Base-by-base conservation (phyloP, 2,329 filamentous ascomycete species). In the Annulohypoxylon truncatum region DNA sequence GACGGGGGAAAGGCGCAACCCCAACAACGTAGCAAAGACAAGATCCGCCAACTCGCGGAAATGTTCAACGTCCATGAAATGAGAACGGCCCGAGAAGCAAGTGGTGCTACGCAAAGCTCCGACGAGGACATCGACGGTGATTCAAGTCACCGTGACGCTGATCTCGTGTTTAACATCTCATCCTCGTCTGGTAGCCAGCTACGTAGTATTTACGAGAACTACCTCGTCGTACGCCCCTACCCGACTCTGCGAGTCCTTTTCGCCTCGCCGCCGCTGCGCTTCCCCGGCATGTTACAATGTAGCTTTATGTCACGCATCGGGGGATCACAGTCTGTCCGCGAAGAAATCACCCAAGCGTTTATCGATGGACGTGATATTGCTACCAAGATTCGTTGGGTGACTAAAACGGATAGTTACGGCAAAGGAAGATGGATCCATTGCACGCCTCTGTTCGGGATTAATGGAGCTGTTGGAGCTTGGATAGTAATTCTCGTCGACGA, bases 401-500 rank as follows among this genome's bases (percentile, higher is more conserved):
- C 82, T 47, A 80, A 82, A 44, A 61, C 44, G 22, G 82, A 84
- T 31, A 78, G 81, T 15, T 84, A 87, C 54, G 91, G 90, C 0
- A 84, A 90, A 15, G 84, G 85, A 51, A 84, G 90, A 44, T 94
- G 91, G 91, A 90, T 94, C 40, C 91, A 94, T 76, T 92, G 90
- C 74, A 94, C 91, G 20, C 91, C 92, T 2, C 79, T 94, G 2
- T 78, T 92, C 2, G 90, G 90, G 2, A 83, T 84, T 42, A 89
- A 89, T 67, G 89, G 89, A 1, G 81, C 85, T 2, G 87, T 94
- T 0, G 92, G 92, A 13, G 90, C 93, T 0, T 94, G 91, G 91
- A 92, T 94, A 89, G 83, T 93, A 4, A 84, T 93, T 0, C 82
- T 94, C 12, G 87, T 92, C 2, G 90, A 93, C 67, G 89, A 89